Base-by-base conservation (phyloP, 129 eudicot genomes). In the Escallonia herrerae region DNA sequence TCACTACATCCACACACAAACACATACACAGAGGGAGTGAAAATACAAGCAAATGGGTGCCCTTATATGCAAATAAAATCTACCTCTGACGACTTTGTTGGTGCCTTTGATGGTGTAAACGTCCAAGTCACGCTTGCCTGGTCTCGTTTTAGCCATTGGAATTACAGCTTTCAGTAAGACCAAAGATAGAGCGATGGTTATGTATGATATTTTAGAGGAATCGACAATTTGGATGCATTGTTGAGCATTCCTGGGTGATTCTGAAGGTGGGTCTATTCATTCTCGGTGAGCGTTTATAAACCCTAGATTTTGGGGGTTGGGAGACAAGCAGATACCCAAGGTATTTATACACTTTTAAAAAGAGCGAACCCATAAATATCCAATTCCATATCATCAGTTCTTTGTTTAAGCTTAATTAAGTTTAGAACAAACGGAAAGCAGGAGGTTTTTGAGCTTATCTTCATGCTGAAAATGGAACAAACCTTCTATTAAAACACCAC, bases 11-110 rank as follows among this genome's bases (percentile, higher is more conserved):
- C 33, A 81, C 40, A 44, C 56, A 62, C 12, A 66, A 39, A 66
- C 64, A 71, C 6, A 37, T 33, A 46, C n/a, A 22, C 15, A 71
- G 15, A 42, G 33, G 33, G 33, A 22, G 33, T 22, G 33, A 22
- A 22, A 22, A 22, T 22, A 22, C 33, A 22, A 22, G 33, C 33
- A 9, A 43, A 37, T 61, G 65, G 6, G 8, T 12, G 38, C 14
- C 14, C n/a, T 15, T 41, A 43, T 47, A 15, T 13, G 2, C 38
- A 12, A 22, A 9, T 15, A 22, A 22, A 22, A 14, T 59, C 3
- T 82, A 86, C 95, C 95, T 80, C 77, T 62, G 55, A 87, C 89
- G 56, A 81, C 78, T 75, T 87, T 87, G 68, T 79, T 70, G 46
- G 95, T 84, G 72, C 91, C 89, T 58, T 65, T 77, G 44, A 87